phyloP scores from a whole-genome alignment of 179 eudicot genomes.

The Silene vulgaris region DNA sequence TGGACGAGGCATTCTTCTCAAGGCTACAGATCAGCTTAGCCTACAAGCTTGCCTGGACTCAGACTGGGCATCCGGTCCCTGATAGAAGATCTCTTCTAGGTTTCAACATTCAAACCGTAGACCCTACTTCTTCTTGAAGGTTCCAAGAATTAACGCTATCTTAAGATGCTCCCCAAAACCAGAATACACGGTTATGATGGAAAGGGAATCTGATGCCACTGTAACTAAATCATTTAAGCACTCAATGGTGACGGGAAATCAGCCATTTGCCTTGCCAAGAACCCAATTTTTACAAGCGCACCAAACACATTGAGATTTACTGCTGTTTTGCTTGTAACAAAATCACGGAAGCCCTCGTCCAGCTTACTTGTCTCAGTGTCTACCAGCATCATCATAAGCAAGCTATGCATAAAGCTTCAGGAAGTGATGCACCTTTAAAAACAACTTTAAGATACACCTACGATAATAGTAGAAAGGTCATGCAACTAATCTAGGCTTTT shows the following conservation, averaged over 20 bases:
- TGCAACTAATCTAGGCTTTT: neutral
- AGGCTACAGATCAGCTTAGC: neutral
- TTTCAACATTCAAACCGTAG: slow-evolving; percentile 2
- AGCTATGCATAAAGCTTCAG: neutral
- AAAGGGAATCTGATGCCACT: neutral
- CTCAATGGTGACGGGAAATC: neutral
- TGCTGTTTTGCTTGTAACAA: neutral
- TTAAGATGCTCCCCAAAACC: neutral
- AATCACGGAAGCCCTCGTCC: neutral
- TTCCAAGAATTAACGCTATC: neutral
- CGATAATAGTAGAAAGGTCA: neutral
- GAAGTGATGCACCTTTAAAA: neutral
- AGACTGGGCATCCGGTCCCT: neutral
- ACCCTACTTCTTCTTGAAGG: neutral
- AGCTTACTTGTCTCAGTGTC: neutral
- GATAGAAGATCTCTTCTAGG: neutral
- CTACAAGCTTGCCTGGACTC: neutral
- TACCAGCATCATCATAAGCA: neutral
- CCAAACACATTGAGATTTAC: neutral
- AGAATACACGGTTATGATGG: neutral
- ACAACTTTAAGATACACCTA: neutral
- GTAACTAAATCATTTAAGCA: neutral
- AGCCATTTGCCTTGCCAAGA: neutral
- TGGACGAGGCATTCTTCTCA: neutral
- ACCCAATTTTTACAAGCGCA: neutral